Evolutionary conservation across 2,329 filamentous ascomycete species (phyloP).

Genomic region (Hypoxylon rubiginosum): DNA sequence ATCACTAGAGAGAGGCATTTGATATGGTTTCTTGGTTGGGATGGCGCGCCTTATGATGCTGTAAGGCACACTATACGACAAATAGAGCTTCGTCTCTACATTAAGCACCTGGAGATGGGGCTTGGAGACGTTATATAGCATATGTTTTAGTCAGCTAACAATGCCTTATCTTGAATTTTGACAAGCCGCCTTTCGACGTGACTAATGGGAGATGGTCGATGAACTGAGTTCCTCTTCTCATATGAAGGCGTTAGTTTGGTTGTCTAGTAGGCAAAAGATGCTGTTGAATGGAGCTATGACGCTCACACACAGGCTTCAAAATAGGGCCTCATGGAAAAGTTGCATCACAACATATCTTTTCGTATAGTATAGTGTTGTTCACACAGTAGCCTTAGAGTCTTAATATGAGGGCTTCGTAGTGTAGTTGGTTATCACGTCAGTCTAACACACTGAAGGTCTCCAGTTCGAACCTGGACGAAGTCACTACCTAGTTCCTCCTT

Average conservation of each 20-base stretch:
- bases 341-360: background rate
- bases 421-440: conserved; percentile 64
- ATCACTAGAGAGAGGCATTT: background rate
- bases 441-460: conserved; percentile 60
- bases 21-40: background rate
- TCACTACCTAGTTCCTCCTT: conserved; percentile 4
- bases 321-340: too few relatives aligned
- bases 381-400: too few relatives aligned
- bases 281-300: background rate
- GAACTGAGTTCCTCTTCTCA: background rate
- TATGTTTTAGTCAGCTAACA: background rate
- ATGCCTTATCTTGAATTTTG: background rate
- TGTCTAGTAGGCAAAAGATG: background rate
- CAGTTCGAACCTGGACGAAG: conserved; percentile 51
- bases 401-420: conserved; percentile 40
- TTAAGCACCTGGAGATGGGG: too few relatives aligned
- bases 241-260: background rate
- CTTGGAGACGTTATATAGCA: too few relatives aligned
- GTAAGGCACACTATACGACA: too few relatives aligned
- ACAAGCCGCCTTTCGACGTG: background rate
- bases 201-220: background rate
- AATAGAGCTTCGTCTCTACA: too few relatives aligned
- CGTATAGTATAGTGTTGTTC: too few relatives aligned
- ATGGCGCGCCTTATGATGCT: background rate
- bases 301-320: too few relatives aligned